These are phyloP conservation scores for Nemania sp. DNA, from an alignment of 2,329 filamentous ascomycete species.

Conservation along the genomic window DNA sequence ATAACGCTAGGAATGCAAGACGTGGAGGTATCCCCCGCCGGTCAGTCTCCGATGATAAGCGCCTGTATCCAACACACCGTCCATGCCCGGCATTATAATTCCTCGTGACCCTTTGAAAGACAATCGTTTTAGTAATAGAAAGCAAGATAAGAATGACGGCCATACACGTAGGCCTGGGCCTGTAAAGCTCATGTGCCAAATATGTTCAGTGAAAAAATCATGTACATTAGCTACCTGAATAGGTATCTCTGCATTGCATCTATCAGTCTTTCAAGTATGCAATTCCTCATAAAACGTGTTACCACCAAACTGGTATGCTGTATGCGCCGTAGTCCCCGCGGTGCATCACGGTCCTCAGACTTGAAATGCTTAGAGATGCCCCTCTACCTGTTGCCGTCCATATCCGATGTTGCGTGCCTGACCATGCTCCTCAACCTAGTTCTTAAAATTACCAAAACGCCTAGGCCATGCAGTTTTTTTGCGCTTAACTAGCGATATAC, in stretches of 20 bases:
- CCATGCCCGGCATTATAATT: slow-evolving; percentile 9
- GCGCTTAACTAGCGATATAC: background rate
- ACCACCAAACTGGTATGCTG: background rate
- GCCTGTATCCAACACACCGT: slow-evolving; percentile 23
- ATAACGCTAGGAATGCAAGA: background rate
- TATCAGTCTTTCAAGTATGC: background rate
- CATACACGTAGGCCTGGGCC: no score
- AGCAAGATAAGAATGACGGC: background rate
- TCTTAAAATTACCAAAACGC: slow-evolving; percentile 11
- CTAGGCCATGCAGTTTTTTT: background rate
- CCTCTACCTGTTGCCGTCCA: slow-evolving; percentile 4
- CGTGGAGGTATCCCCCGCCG: slow-evolving; percentile 1
- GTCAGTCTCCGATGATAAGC: slow-evolving; percentile 23
- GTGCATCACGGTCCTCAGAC: background rate
- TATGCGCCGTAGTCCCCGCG: background rate
- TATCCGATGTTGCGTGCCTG: background rate
- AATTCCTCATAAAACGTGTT: background rate
- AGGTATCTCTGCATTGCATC: background rate
- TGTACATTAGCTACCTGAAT: slow-evolving; percentile 11
- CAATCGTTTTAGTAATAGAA: slow-evolving; percentile 13
- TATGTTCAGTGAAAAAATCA: no score
- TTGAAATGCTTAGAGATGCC: background rate
- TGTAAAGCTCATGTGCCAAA: background rate
- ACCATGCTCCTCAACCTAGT: background rate
- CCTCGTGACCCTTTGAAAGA: slow-evolving; percentile 13